phyloP scores from a whole-genome alignment of 1,284 basidiomycete species.

The Tylopilus sp. region DNA sequence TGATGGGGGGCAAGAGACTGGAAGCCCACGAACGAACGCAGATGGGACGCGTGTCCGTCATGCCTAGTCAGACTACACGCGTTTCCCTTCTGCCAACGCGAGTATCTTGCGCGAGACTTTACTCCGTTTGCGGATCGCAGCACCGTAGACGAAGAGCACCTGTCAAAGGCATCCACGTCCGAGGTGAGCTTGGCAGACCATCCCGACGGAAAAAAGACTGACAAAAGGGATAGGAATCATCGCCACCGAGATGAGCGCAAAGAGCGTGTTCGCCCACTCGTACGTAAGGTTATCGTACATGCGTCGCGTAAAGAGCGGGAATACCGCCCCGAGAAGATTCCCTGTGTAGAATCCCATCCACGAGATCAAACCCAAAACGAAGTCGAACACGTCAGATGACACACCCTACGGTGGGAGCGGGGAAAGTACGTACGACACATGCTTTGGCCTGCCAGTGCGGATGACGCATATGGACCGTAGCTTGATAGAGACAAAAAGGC shows the following conservation, averaged over 20 bases:
- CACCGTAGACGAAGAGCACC: constrained; percentile 64
- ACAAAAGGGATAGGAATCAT: constrained; percentile 71
- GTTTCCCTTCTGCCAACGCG: constrained; percentile 22
- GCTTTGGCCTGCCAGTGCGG: constrained; percentile 76
- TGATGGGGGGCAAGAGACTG: too few species aligned
- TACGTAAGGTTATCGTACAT: constrained; percentile 63
- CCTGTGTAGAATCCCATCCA: constrained; percentile 37
- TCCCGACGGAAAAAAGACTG: constrained; percentile 24
- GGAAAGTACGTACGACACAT: constrained; percentile 57
- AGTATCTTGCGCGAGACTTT: constrained; percentile 53
- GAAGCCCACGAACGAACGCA: not conserved
- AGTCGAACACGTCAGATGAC: constrained; percentile 16
- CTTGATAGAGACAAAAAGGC: constrained; percentile 32
- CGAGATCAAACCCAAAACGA: constrained; percentile 8
- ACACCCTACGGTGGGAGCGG: not conserved
- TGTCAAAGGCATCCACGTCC: not conserved
- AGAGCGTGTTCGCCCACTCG: constrained; percentile 71
- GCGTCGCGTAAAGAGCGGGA: constrained; percentile 64
- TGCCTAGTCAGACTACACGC: not conserved
- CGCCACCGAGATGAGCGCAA: constrained; percentile 57
- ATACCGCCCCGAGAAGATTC: constrained; percentile 56
- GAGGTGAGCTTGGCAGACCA: not conserved
- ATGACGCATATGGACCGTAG: constrained; percentile 74
- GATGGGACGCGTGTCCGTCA: constrained; percentile 3
- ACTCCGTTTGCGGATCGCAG: constrained; percentile 58